Evolutionary conservation across 208 protist species (phyloP).

Genomic region (Tetramitus jugosus): DNA sequence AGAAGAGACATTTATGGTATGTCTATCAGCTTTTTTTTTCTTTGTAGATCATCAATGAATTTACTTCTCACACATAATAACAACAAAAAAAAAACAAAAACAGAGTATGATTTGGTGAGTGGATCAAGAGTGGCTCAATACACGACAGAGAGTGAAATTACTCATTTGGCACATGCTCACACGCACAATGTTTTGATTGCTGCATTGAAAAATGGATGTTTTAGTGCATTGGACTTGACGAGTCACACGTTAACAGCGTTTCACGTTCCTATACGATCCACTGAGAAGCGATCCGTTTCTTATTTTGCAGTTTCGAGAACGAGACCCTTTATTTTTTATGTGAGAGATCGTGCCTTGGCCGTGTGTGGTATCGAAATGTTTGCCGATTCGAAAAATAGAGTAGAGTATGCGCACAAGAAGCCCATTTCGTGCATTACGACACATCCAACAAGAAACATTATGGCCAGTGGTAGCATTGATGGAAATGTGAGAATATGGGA

Average conservation of each 20-base stretch:
- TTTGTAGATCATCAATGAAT: no score
- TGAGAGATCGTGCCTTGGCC: not conserved
- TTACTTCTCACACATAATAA: no score
- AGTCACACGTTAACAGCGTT: not conserved
- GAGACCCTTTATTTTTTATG: conserved; percentile 14
- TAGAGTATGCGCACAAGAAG: conserved; percentile 13
- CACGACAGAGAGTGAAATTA: conserved; percentile 14
- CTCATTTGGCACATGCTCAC: not conserved
- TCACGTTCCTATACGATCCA: not conserved
- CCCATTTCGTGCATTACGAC: not conserved
- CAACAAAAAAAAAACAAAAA: no score
- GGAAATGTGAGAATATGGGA: conserved; percentile 14
- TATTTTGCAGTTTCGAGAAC: not conserved
- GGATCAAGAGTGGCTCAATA: not conserved
- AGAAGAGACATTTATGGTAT: conserved; percentile 9
- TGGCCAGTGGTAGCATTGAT: not conserved
- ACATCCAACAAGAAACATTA: not conserved
- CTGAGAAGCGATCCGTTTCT: not conserved
- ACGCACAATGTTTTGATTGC: not conserved
- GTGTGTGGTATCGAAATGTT: conserved; percentile 8
- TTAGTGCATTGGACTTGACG: not conserved
- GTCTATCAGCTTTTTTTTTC: not conserved
- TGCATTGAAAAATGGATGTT: conserved; percentile 5
- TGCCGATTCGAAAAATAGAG: conserved; percentile 12
- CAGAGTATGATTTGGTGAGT: conserved; percentile 9